These are phyloP conservation scores for Ustilago bromivora DNA, from an alignment of 1,284 basidiomycete species.

Conservation along the genomic window DNA sequence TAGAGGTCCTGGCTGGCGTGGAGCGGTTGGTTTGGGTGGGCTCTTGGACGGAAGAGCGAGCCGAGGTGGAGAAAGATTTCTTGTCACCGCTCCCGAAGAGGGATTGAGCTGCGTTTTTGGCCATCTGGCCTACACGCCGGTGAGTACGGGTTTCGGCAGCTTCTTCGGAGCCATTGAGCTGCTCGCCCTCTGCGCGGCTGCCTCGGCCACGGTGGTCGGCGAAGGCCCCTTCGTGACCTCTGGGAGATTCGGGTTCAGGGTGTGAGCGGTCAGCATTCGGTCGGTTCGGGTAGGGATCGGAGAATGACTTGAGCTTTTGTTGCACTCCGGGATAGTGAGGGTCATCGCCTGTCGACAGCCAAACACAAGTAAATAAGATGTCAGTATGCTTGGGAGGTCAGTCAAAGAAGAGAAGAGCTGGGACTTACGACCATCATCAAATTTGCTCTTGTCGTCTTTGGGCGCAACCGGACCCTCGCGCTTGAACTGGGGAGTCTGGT, in stretches of 20 bases:
- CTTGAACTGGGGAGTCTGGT: slow-evolving; percentile 28
- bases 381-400: not conserved
- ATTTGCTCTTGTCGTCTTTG: slow-evolving; percentile 38
- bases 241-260: slow-evolving; percentile 43
- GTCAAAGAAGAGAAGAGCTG: not conserved
- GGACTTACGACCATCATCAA: slow-evolving; percentile 45
- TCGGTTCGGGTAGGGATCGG: slow-evolving; percentile 37
- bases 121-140: slow-evolving; percentile 29
- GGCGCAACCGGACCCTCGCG: slow-evolving; percentile 41
- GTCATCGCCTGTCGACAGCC: slow-evolving; percentile 27
- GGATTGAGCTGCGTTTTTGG: slow-evolving; percentile 35
- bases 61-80: slow-evolving; percentile 34
- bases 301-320: slow-evolving; percentile 33
- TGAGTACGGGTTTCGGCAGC: slow-evolving; percentile 37
- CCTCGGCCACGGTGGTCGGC: slow-evolving; percentile 51
- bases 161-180: slow-evolving; percentile 34
- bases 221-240: slow-evolving; percentile 43
- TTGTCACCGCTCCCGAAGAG: slow-evolving; percentile 28
- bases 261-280: slow-evolving; percentile 18
- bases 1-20: slow-evolving; percentile 17
- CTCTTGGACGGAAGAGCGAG: slow-evolving; percentile 9
- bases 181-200: slow-evolving; percentile 23
- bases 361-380: not conserved
- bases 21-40: slow-evolving; percentile 25
- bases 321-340: slow-evolving; percentile 44